Percentiles rank a stretch among this genome's conserved stretches.
These are phyloP conservation scores for Exophiala aquamarina DNA, from an alignment of 2,329 filamentous ascomycete genomes.

Conservation along the genomic window DNA sequence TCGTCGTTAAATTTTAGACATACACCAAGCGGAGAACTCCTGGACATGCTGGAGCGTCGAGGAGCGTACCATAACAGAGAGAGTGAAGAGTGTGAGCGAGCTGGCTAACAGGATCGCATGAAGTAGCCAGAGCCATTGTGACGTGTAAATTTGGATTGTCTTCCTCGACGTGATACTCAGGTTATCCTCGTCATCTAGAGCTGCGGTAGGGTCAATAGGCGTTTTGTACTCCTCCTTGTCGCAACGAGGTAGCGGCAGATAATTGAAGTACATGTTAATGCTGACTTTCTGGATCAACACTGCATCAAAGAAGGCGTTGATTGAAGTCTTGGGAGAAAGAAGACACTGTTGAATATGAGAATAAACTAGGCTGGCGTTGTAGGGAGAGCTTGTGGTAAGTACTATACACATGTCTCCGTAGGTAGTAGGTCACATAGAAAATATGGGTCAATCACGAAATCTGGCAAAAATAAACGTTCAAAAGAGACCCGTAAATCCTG, in stretches of 20 bases:
- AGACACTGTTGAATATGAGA: no score
- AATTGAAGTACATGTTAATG: constrained; percentile 7
- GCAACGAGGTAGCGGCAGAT: no score
- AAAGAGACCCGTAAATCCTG: no score
- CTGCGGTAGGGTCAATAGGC: constrained; percentile 6
- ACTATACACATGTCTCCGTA: no score
- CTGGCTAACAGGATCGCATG: constrained; percentile 9
- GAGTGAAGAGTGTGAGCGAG: constrained; percentile 13
- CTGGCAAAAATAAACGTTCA: no score
- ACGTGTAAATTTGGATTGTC: not conserved
- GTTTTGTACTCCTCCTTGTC: not conserved
- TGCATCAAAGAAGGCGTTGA: no score
- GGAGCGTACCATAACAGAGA: constrained; percentile 9
- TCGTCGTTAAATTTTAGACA: constrained; percentile 21
- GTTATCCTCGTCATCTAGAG: constrained; percentile 6
- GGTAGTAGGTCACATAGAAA: no score
- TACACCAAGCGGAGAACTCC: constrained; percentile 50
- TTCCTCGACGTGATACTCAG: not conserved
- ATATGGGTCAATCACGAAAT: no score
- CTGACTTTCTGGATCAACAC: no score
- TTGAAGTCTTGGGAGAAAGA: not conserved
- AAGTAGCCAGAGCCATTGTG: constrained; percentile 18
- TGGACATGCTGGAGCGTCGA: constrained; percentile 33
- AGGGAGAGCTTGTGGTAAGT: no score
- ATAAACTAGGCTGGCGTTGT: no score